Conservation (phyloP, 768 basidiomycete genomes). For the Tulasnella sp. region DNA sequence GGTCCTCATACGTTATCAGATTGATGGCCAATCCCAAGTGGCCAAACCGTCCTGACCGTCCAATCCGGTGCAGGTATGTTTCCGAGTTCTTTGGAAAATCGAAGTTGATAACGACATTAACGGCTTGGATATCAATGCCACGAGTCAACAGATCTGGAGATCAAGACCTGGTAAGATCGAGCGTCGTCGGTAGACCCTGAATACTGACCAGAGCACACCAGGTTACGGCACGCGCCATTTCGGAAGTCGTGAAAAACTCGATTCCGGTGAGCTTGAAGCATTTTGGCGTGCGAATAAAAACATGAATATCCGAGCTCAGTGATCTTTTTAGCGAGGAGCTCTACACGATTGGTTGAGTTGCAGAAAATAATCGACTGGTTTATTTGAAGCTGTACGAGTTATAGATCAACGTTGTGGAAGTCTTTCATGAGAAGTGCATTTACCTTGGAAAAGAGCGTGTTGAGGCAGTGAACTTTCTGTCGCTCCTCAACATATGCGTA, state of each 20-base stretch:
- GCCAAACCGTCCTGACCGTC: conserved; percentile 94
- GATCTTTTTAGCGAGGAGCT: conserved; percentile 97
- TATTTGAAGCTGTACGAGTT: conserved; percentile 74
- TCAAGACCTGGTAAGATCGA: conserved; percentile 26
- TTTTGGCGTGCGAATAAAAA: conserved; percentile 99
- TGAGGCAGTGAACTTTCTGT: conserved; percentile 98
- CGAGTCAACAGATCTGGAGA: conserved; percentile 77
- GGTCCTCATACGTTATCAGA: conserved; percentile 93
- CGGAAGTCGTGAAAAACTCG: conserved; percentile 99
- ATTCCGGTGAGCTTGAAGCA: conserved; percentile 97
- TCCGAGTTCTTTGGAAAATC: conserved; percentile 99
- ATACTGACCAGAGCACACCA: conserved; percentile 60
- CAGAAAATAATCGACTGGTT: conserved; percentile 99
- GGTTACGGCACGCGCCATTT: conserved; percentile 93
- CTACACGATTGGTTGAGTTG: conserved; percentile 99
- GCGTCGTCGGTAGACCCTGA: neutral
- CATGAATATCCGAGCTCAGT: conserved; percentile 99
- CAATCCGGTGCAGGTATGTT: conserved; percentile 96
- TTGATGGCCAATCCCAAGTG: conserved; percentile 96
- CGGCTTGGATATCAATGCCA: conserved; percentile 99
- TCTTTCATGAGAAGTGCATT: conserved; percentile 17
- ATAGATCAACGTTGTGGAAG: neutral
- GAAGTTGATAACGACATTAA: conserved; percentile 99
- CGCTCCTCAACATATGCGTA: conserved; percentile 99
- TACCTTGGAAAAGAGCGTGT: conserved; percentile 98